A percentile compares a stretch with the other conserved stretches of the same genome.
Evolutionary conservation across 2,329 filamentous ascomycete genomes (phyloP).

Genomic region (Scytalidium sp.): DNA sequence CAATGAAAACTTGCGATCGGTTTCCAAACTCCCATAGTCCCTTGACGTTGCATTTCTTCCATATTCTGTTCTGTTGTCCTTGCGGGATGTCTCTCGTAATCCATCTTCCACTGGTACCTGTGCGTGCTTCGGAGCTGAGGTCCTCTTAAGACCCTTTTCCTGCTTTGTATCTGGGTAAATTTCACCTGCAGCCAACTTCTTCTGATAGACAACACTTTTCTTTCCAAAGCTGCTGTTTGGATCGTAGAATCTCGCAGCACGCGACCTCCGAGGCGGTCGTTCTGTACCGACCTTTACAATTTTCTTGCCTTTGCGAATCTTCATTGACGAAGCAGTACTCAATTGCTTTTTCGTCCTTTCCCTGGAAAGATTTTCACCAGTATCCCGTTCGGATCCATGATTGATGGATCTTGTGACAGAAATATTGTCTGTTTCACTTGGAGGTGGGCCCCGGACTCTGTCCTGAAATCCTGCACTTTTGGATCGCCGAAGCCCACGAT

Average conservation of each 20-base stretch:
- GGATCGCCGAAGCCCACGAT: conserved; percentile 58
- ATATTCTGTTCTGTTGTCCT: background rate
- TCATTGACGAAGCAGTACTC: conserved; percentile 19
- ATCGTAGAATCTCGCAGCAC: conserved; percentile 51
- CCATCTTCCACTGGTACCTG: background rate
- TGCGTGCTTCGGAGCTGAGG: background rate
- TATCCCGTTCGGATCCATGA: background rate
- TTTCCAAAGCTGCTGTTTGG: conserved; percentile 48
- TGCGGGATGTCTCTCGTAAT: background rate
- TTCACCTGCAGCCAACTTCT: conserved; percentile 20
- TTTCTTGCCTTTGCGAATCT: conserved; percentile 47
- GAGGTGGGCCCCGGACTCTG: conserved; percentile 10
- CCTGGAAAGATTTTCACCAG: background rate
- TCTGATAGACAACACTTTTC: conserved; percentile 49
- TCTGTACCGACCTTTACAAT: conserved; percentile 43
- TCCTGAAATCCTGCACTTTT: conserved; percentile 30
- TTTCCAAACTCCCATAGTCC: background rate
- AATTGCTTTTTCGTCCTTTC: background rate
- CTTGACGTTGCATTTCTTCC: background rate
- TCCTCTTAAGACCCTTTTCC: background rate
- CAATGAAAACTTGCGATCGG: background rate
- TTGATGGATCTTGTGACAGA: conserved; percentile 13
- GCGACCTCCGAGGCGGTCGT: conserved; percentile 21
- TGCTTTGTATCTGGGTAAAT: background rate
- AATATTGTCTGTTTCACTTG: background rate